Percentiles rank a stretch among this genome's conserved stretches.
phyloP scores from a whole-genome alignment of 2,329 filamentous ascomycete species.

The Ophioceras dolichostomum region DNA sequence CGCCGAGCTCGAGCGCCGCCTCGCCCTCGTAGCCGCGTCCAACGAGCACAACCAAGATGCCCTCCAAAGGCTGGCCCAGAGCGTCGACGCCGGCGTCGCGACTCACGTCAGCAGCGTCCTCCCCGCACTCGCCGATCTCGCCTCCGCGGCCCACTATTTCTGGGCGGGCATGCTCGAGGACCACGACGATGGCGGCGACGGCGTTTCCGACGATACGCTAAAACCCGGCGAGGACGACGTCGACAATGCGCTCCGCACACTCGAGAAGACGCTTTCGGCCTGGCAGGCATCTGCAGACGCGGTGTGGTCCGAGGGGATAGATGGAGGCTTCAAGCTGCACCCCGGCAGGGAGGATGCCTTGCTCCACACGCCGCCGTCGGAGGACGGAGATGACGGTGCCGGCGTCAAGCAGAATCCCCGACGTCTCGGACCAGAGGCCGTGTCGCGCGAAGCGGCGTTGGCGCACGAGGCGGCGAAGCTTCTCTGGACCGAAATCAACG shows the following conservation, averaged over 20 bases:
- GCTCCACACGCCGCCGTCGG: background rate
- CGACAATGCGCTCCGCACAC: background rate
- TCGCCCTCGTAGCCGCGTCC: background rate
- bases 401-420: no score
- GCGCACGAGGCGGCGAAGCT: background rate
- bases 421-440: no score
- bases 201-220: background rate
- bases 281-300: background rate
- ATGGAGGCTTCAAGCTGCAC: no score
- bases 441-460: no score
- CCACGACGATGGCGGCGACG: background rate
- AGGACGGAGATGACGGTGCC: no score
- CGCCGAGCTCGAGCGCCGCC: background rate
- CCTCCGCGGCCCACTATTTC: background rate
- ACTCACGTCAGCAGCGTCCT: background rate
- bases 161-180: slow-evolving; percentile 1
- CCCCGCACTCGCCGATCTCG: background rate
- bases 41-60: background rate
- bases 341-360: background rate
- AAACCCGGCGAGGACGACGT: slow-evolving; percentile 1
- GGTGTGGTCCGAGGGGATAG: no score
- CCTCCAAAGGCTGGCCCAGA: background rate
- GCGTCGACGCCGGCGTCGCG: background rate
- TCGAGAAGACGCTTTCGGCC: background rate
- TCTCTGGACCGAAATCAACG: background rate